A percentile compares a stretch with the other conserved stretches of the same genome.
These are phyloP conservation scores for Suaeda aralocaspica DNA, from an alignment of 148 eudicot genomes.

Conservation along the genomic window DNA sequence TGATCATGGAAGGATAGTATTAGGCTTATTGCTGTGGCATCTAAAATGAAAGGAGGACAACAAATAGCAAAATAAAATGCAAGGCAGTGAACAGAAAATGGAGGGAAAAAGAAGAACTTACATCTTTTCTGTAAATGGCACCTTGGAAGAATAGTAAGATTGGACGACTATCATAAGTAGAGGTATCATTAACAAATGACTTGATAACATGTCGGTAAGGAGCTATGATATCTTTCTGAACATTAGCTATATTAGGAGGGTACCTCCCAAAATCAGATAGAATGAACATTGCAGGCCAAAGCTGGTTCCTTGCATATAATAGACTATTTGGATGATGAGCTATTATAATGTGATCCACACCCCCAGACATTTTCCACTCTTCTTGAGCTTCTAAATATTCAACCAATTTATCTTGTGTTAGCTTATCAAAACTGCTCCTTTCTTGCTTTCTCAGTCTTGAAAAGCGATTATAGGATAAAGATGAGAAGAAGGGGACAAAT, in stretches of 20 bases:
- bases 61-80: neutral
- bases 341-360: slow-evolving; percentile 73
- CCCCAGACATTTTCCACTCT: slow-evolving; percentile 90
- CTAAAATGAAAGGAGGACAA: no score
- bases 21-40: no score
- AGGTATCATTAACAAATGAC: slow-evolving; percentile 58
- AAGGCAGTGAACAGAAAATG: neutral
- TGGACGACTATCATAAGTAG: slow-evolving; percentile 73
- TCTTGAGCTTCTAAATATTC: slow-evolving; percentile 55
- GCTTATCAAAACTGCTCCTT: slow-evolving; percentile 42
- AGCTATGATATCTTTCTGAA: slow-evolving; percentile 91
- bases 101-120: slow-evolving; percentile 33
- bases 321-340: slow-evolving; percentile 98
- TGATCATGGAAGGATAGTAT: no score
- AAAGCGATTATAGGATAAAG: slow-evolving; percentile 68
- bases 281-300: slow-evolving; percentile 85
- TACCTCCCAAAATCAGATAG: slow-evolving; percentile 98
- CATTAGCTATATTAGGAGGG: slow-evolving; percentile 83
- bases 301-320: slow-evolving; percentile 69
- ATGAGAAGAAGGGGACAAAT: slow-evolving; percentile 93
- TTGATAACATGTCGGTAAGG: slow-evolving; percentile 81
- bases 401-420: slow-evolving; percentile 69
- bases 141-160: slow-evolving; percentile 90
- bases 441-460: slow-evolving; percentile 49
- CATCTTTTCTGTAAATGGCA: slow-evolving; percentile 91